These are phyloP conservation scores for Vachellia collinsii DNA, from an alignment of 306 rosid genomes.

Conservation along the genomic window DNA sequence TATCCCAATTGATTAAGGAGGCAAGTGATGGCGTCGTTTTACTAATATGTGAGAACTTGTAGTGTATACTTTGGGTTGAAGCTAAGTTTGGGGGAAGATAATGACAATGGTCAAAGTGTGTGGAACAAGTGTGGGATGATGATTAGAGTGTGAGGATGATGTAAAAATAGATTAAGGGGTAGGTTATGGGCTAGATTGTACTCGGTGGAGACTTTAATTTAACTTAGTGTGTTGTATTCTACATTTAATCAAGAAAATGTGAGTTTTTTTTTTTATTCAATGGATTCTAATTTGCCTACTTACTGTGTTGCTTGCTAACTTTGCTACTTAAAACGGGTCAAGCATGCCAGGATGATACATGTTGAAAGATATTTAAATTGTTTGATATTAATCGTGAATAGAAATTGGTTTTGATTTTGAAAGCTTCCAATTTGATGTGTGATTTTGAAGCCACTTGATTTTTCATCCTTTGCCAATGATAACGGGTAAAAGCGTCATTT, in stretches of 20 bases:
- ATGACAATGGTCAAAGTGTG: conserved; percentile 17
- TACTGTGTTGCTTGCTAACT: too few relatives aligned
- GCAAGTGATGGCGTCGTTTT: neutral
- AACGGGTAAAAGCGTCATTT: too few relatives aligned
- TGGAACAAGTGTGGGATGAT: too few relatives aligned
- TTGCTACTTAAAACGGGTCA: too few relatives aligned
- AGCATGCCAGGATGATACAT: too few relatives aligned
- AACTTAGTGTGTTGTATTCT: neutral
- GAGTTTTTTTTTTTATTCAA: neutral
- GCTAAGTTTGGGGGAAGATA: conserved; percentile 14
- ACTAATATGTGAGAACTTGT: neutral
- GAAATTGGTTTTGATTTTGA: too few relatives aligned
- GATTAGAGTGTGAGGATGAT: conserved; percentile 14
- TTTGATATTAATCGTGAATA: too few relatives aligned
- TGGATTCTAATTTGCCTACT: too few relatives aligned
- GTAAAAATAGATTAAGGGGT: conserved; percentile 1
- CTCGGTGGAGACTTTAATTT: conserved; percentile 13
- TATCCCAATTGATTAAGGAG: neutral
- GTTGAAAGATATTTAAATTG: too few relatives aligned
- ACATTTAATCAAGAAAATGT: too few relatives aligned
- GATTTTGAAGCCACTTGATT: neutral
- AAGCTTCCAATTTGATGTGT: too few relatives aligned
- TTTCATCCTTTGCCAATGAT: too few relatives aligned
- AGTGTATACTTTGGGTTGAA: neutral
- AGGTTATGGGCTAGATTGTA: conserved; percentile 22